These are phyloP conservation scores for Knufia petricola DNA, from an alignment of 2,329 filamentous ascomycete genomes.

Conservation along the genomic window DNA sequence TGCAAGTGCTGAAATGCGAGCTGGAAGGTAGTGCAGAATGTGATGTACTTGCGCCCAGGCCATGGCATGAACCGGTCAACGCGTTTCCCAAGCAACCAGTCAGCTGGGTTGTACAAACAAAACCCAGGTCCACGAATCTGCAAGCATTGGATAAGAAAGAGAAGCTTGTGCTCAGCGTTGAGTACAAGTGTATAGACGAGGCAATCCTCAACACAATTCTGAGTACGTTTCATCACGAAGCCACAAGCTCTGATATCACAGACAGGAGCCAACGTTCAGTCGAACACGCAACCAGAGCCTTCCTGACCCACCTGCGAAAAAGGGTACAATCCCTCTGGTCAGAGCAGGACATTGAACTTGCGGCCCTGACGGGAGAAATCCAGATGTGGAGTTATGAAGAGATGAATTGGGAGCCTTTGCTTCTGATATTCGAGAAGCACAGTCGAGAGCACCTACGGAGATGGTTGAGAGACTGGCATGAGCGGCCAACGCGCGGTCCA, in stretches of 20 bases:
- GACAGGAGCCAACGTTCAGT: slow-evolving; percentile 39
- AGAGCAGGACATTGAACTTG: slow-evolving; percentile 43
- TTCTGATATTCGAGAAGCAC: slow-evolving; percentile 41
- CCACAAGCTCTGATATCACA: slow-evolving; percentile 30
- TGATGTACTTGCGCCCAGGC: slow-evolving; percentile 43
- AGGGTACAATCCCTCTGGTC: slow-evolving; percentile 38
- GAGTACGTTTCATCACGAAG: slow-evolving; percentile 30
- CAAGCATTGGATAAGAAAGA: slow-evolving; percentile 3
- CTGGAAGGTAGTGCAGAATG: slow-evolving; percentile 60
- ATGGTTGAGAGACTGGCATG: slow-evolving; percentile 51
- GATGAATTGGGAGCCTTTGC: slow-evolving; percentile 44
- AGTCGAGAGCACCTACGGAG: slow-evolving; percentile 35
- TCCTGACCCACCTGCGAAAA: slow-evolving; percentile 42
- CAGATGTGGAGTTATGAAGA: slow-evolving; percentile 43
- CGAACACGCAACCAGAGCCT: slow-evolving; percentile 38
- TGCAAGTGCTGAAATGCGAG: slow-evolving; percentile 62
- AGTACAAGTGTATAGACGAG: slow-evolving; percentile 68
- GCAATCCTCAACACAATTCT: slow-evolving; percentile 50
- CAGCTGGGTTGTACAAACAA: slow-evolving; percentile 32
- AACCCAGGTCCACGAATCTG: slow-evolving; percentile 13
- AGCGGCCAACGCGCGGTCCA: slow-evolving; percentile 25
- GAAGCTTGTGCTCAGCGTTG: slow-evolving; percentile 50
- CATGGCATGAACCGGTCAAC: slow-evolving; percentile 38
- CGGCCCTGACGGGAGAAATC: slow-evolving; percentile 45
- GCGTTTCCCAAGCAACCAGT: slow-evolving; percentile 76